Evolutionary conservation across 1,139 yeast species (phyloP).

Genomic region (Nakaseomyces bracarensis): DNA sequence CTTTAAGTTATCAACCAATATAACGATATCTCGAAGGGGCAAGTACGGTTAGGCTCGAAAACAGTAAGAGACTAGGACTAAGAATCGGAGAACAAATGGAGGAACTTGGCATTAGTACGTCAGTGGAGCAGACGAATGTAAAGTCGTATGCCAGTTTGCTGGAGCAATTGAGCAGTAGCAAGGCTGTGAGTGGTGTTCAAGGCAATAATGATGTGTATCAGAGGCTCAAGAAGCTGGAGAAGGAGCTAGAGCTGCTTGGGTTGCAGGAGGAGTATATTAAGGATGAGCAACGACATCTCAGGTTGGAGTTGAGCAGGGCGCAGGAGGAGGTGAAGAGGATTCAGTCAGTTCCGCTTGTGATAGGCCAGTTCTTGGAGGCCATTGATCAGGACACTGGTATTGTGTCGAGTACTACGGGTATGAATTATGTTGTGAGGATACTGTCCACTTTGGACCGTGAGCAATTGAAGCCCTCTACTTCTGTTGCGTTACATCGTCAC

Average conservation of each 20-base stretch:
- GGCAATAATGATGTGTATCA: slow-evolving; percentile 63
- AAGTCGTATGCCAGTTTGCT: slow-evolving; percentile 28
- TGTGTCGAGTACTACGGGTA: slow-evolving; percentile 95
- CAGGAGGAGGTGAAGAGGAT: slow-evolving; percentile 98
- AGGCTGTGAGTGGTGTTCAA: slow-evolving; percentile 10
- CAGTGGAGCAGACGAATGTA: slow-evolving; percentile 15
- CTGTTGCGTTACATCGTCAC: slow-evolving; percentile 96
- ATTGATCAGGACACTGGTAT: slow-evolving; percentile 95
- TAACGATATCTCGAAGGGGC: too few relatives aligned
- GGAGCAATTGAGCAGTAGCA: slow-evolving; percentile 20
- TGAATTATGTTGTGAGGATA: slow-evolving; percentile 92
- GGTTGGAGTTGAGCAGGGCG: slow-evolving; percentile 88
- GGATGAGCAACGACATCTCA: slow-evolving; percentile 94
- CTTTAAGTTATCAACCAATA: too few relatives aligned
- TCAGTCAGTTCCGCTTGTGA: slow-evolving; percentile 94
- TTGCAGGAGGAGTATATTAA: slow-evolving; percentile 94
- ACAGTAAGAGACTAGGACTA: background rate
- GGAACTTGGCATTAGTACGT: slow-evolving; percentile 46
- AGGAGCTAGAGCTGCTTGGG: slow-evolving; percentile 72
- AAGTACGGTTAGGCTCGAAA: too few relatives aligned
- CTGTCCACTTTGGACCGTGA: slow-evolving; percentile 92
- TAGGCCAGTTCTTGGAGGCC: slow-evolving; percentile 96
- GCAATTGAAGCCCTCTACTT: slow-evolving; percentile 84
- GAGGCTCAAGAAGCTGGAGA: slow-evolving; percentile 76
- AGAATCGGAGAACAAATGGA: slow-evolving; percentile 37